Evolutionary conservation across 2,329 filamentous ascomycete species (phyloP), one percentile per base, ranked within the genome.

Genomic region (Colletotrichum tanaceti): DNA sequence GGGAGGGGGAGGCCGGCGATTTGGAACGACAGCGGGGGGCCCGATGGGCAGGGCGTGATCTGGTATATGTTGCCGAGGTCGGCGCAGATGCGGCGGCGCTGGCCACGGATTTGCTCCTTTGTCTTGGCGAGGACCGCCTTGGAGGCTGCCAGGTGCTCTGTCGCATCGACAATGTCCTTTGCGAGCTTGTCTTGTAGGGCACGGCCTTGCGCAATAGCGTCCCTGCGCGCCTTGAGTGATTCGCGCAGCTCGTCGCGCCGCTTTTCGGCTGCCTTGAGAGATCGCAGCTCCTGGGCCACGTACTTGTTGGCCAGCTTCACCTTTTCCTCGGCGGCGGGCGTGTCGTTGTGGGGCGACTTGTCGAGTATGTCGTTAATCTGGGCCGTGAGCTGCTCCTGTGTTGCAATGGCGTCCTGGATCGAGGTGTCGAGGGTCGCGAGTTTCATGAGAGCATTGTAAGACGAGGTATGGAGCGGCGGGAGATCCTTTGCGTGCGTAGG

Each of bases 401-500:
- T 97, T 1, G 90, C 87, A 11, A 97, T 81, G 1, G 94, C 94
- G 78, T 98, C 95, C 76, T 97, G 93, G 28, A 98, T 93, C 63
- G 94, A 97, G 76, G 92, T 93, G 71, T 97, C 93, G 18, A 98
- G 85, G 66, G 94, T 97, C 6, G 93, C 91, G 13, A 98, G 84
- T 69, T 92, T 91, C 90, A 98, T 95, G 22, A 98, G 83, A 2
- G 92, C 89, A 75, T 93, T 94, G 77, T 97, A 98, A 0, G 94
- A 94, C 0, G 93, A 94, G 0, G 91, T 94, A 0, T 87, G 81
- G 0, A 87, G 77, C 2, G 82, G 73, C 1, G 84, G 78, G 6
- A 85, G 84, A 28, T 86, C 81, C 71, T 86, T 88, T 0, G 87
- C 86, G 3, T 84, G 81, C n/a, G 82, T 76, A 18, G 79, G 77